Evolutionary conservation across 2,329 filamentous ascomycete species (phyloP).

Genomic region (Fusarium floridanum): DNA sequence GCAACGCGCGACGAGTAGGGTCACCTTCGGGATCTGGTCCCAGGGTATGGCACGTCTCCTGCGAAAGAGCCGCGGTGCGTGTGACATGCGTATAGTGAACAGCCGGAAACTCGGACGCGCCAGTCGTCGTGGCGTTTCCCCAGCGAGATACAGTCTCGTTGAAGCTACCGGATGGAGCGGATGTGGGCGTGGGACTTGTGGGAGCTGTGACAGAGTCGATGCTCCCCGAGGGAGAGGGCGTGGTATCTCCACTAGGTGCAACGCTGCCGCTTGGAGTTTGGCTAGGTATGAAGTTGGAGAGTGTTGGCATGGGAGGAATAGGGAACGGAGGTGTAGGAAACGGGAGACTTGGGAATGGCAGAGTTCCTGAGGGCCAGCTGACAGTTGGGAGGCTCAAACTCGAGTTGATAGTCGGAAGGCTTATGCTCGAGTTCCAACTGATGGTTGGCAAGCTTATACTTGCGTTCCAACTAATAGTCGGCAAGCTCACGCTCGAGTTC

Average conservation of each 20-base stretch:
- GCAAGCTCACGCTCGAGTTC: conserved; percentile 28
- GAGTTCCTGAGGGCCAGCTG: conserved; percentile 5
- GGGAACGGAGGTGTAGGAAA: not conserved
- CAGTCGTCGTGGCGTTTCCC: conserved; percentile 23
- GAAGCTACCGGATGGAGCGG: conserved; percentile 1
- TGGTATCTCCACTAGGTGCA: not conserved
- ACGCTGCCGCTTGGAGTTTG: conserved; percentile 5
- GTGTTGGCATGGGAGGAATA: not conserved
- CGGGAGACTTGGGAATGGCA: not conserved
- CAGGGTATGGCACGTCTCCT: conserved; percentile 50
- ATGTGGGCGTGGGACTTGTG: conserved; percentile 25
- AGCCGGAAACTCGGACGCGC: conserved; percentile 39
- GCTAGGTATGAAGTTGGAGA: not conserved
- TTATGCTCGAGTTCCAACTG: not conserved
- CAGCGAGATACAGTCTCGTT: conserved; percentile 22
- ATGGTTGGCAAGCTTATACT: conserved; percentile 7
- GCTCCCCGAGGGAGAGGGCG: not conserved
- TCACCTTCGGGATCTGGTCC: conserved; percentile 41
- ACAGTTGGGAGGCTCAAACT: not conserved
- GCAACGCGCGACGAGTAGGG: conserved; percentile 41
- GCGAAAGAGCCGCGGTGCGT: conserved; percentile 44
- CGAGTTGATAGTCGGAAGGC: not conserved
- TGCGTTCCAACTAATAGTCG: conserved; percentile 26
- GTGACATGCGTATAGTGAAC: conserved; percentile 52
- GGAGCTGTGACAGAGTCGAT: conserved; percentile 26